Evolutionary conservation across 139 green algal species (phyloP).

Genomic region (Edaphochlamys debaryana): DNA sequence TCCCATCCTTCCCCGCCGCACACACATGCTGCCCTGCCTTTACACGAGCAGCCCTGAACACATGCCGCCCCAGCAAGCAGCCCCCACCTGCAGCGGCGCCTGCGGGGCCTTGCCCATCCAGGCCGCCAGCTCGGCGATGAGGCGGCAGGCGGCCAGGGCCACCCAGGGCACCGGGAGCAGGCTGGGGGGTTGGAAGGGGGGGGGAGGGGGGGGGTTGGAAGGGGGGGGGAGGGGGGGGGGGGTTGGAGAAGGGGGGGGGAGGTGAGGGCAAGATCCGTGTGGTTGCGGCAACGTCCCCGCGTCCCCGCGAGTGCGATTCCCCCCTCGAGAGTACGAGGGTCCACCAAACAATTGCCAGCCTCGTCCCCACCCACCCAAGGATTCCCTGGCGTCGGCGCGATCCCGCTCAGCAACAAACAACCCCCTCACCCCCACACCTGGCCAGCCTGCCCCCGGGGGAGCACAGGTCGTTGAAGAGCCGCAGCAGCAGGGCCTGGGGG

Average conservation of each 20-base stretch:
- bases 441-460: background rate
- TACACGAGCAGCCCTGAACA: no score
- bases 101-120: conserved; percentile 63
- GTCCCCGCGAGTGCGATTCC: no score
- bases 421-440: background rate
- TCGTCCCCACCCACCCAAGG: no score
- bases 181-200: background rate
- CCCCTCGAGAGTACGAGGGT: no score
- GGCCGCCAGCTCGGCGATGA: conserved; percentile 57
- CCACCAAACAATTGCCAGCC: no score
- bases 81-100: conserved; percentile 25
- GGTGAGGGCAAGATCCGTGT: no score
- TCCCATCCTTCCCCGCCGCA: no score
- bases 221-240: background rate
- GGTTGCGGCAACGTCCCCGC: no score
- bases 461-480: conserved; percentile 61
- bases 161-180: conserved; percentile 12
- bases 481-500: conserved; percentile 39
- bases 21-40: no score
- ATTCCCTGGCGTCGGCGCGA: background rate
- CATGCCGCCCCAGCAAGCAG: no score
- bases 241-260: no score
- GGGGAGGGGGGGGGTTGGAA: background rate
- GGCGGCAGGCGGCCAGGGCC: background rate
- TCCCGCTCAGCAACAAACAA: no score